Evolutionary conservation across 805 yeast species (phyloP).

Genomic region (Starmera caribaea): DNA sequence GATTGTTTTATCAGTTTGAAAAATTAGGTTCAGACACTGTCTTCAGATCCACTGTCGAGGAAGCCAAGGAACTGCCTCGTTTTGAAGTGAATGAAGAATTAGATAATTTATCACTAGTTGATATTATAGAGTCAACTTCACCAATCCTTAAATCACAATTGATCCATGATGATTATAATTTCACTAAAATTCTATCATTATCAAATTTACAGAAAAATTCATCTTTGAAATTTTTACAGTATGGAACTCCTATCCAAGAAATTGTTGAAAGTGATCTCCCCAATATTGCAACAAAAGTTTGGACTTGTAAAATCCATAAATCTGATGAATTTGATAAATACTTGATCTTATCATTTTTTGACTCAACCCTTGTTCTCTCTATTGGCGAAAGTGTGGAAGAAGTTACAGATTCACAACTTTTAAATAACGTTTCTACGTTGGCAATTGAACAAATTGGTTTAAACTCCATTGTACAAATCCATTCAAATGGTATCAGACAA

Average conservation of each 20-base stretch:
- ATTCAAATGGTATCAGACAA: conserved; percentile 60
- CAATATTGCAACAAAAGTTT: conserved; percentile 46
- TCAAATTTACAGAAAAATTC: conserved; percentile 37
- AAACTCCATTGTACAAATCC: conserved; percentile 60
- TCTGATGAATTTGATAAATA: conserved; percentile 47
- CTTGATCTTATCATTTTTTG: conserved; percentile 54
- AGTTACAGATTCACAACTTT: conserved; percentile 56
- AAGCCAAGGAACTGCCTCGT: conserved; percentile 20
- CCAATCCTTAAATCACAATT: conserved; percentile 42
- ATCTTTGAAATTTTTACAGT: conserved; percentile 35
- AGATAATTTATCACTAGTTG: conserved; percentile 52
- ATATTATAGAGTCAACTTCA: conserved; percentile 31
- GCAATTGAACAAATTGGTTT: conserved; percentile 60
- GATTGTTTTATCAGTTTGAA: conserved; percentile 69
- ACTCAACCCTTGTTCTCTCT: conserved; percentile 61
- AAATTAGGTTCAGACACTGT: conserved; percentile 55
- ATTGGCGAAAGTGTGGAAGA: conserved; percentile 79
- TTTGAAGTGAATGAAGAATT: conserved; percentile 26
- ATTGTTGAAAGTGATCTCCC: conserved; percentile 76
- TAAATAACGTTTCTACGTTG: conserved; percentile 48
- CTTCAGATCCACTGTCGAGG: conserved; percentile 19
- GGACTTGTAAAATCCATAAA: conserved; percentile 44
- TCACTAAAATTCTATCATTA: conserved; percentile 32
- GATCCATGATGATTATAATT: conserved; percentile 13
- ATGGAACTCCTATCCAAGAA: conserved; percentile 52